phyloP scores from a whole-genome alignment of 2,329 filamentous ascomycete genomes.

The Diplodia scrobiculata region DNA sequence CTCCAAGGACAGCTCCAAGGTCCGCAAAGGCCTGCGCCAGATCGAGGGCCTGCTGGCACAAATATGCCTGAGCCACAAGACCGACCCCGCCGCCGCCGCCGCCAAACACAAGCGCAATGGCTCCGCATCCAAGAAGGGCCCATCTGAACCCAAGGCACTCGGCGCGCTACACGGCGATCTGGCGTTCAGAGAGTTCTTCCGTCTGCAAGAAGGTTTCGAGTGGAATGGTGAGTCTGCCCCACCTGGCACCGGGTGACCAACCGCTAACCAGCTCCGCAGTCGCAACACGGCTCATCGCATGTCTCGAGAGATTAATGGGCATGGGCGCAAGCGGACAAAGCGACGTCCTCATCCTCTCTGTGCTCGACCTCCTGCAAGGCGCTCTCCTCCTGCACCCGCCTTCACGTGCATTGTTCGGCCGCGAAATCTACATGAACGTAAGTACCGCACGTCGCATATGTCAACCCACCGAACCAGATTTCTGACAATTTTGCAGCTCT shows the following conservation, averaged over 20 bases:
- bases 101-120: conserved; percentile 41
- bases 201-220: conserved; percentile 94
- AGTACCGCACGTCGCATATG: conserved; percentile 37
- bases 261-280: conserved; percentile 54
- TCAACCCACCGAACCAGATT: not conserved
- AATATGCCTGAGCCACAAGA: conserved; percentile 72
- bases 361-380: conserved; percentile 87
- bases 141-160: conserved; percentile 54
- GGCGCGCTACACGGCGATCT: conserved; percentile 75
- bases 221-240: conserved; percentile 69
- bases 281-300: conserved; percentile 78
- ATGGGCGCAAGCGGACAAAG: conserved; percentile 75
- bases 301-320: conserved; percentile 81
- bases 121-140: conserved; percentile 41
- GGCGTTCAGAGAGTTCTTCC: conserved; percentile 93
- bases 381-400: conserved; percentile 85
- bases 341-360: conserved; percentile 83
- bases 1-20: conserved; percentile 84
- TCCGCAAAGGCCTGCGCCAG: conserved; percentile 90
- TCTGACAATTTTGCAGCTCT: conserved; percentile 57
- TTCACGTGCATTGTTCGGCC: conserved; percentile 80
- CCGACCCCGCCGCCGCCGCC: conserved; percentile 31
- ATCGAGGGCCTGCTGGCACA: conserved; percentile 92
- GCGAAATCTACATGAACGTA: conserved; percentile 93
- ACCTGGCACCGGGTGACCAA: not conserved